These are phyloP conservation scores for Phaeophleospora eucalypticola DNA, from an alignment of 2,329 filamentous ascomycete species.

Conservation along the genomic window DNA sequence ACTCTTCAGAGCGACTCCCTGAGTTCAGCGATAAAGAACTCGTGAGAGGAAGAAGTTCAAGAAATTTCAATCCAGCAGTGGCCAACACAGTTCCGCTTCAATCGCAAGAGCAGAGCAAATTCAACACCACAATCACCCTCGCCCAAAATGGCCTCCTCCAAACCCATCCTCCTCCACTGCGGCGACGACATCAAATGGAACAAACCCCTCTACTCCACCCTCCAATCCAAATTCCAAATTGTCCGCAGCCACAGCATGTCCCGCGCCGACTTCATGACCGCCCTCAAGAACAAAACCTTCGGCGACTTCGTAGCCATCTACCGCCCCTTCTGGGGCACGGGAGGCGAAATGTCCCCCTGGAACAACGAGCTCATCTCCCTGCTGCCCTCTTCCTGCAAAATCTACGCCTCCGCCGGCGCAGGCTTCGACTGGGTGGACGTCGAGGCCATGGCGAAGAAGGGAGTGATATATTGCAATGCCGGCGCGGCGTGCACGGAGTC, in stretches of 20 bases:
- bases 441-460: conserved; percentile 56
- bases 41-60: too few species aligned
- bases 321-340: conserved; percentile 61
- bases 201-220: conserved; percentile 38
- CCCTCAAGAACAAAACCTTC: conserved; percentile 37
- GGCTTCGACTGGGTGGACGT: conserved; percentile 63
- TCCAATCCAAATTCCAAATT: conserved; percentile 37
- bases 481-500: conserved; percentile 67
- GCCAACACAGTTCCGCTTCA: too few species aligned
- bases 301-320: conserved; percentile 48
- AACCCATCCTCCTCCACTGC: conserved; percentile 38
- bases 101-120: too few species aligned
- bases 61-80: too few species aligned
- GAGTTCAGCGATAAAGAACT: too few species aligned
- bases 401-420: conserved; percentile 59
- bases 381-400: conserved; percentile 50
- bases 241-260: conserved; percentile 37
- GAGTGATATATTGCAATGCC: conserved; percentile 69
- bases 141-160: conserved; percentile 11
- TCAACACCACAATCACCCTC: too few species aligned
- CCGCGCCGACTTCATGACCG: conserved; percentile 39
- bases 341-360: conserved; percentile 63
- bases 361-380: conserved; percentile 54
- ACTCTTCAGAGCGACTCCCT: too few species aligned
- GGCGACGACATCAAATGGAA: conserved; percentile 46